phyloP scores from a whole-genome alignment of 2,329 filamentous ascomycete species.

The Diaporthe helianthi region DNA sequence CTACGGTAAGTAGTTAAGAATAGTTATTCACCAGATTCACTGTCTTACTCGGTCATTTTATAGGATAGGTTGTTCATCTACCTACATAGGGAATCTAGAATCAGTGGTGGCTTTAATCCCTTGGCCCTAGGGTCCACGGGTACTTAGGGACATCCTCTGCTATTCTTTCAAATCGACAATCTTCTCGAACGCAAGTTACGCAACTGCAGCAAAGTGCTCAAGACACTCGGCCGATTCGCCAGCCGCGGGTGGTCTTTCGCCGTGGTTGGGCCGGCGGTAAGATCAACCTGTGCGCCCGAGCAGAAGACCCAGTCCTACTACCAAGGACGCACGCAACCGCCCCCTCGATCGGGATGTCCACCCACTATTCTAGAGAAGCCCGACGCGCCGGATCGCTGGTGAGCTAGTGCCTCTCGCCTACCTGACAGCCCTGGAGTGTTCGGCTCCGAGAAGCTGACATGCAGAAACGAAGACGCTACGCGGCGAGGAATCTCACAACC shows the following conservation, averaged over 20 bases:
- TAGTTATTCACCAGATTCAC: background rate
- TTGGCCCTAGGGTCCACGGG: no score
- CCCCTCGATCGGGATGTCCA: background rate
- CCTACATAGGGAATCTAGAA: no score
- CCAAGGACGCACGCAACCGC: background rate
- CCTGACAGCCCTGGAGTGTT: background rate
- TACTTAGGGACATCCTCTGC: no score
- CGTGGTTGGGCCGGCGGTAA: slow-evolving; percentile 2
- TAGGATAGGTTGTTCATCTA: background rate
- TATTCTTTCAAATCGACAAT: no score
- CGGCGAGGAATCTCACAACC: slow-evolving; percentile 10
- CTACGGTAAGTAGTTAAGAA: background rate
- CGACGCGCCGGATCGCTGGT: background rate
- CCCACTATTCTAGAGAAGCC: background rate
- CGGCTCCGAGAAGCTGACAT: slow-evolving; percentile 21
- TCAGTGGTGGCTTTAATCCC: no score
- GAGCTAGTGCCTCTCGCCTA: slow-evolving; percentile 16
- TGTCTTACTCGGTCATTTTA: background rate
- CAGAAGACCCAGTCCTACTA: slow-evolving; percentile 3
- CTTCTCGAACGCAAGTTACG: background rate
- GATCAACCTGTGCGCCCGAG: slow-evolving; percentile 9
- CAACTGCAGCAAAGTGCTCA: background rate
- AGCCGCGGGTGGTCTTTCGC: background rate
- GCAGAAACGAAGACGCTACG: slow-evolving; percentile 12
- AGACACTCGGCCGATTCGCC: background rate